Percentiles rank a stretch among this genome's conserved stretches.
These are phyloP conservation scores for Ormosia semicastrata DNA, from an alignment of 306 rosid species.

Conservation along the genomic window DNA sequence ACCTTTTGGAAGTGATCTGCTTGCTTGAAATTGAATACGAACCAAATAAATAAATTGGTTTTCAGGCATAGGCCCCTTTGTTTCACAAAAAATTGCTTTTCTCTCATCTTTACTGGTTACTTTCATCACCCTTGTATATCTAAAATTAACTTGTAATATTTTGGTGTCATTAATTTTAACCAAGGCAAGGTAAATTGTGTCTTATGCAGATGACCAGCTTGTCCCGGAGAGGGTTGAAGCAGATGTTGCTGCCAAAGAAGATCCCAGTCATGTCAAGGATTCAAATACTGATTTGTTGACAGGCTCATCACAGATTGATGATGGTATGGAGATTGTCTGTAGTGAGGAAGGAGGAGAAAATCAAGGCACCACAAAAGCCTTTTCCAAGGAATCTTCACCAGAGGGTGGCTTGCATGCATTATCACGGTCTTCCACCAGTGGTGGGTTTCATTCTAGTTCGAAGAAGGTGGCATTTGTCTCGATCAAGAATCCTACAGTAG, in stretches of 20 bases:
- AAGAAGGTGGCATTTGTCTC: conserved; percentile 73
- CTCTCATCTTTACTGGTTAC: not conserved
- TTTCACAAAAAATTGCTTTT: not conserved
- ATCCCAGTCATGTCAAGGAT: conserved; percentile 13
- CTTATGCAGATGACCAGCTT: conserved; percentile 45
- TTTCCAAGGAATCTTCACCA: conserved; percentile 18
- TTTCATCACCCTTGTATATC: not conserved
- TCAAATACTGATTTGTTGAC: conserved; percentile 28
- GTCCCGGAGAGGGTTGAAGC: conserved; percentile 18
- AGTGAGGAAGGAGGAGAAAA: conserved; percentile 24
- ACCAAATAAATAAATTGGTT: not conserved
- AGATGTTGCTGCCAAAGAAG: conserved; percentile 18
- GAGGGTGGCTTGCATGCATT: conserved; percentile 28
- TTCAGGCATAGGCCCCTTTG: not conserved
- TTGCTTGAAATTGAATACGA: not conserved
- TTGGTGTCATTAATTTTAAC: not conserved
- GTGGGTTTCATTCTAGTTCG: conserved; percentile 28
- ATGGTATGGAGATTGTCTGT: conserved; percentile 23
- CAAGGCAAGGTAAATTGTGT: not conserved
- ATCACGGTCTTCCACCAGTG: conserved; percentile 22
- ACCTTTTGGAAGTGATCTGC: not conserved
- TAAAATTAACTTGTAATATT: not conserved
- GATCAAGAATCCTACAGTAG: conserved; percentile 38
- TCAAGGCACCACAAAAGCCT: conserved; percentile 16
- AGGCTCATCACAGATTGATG: conserved; percentile 12